Evolutionary conservation across 768 basidiomycete genomes (phyloP).

Genomic region (Mrakia frigida): DNA sequence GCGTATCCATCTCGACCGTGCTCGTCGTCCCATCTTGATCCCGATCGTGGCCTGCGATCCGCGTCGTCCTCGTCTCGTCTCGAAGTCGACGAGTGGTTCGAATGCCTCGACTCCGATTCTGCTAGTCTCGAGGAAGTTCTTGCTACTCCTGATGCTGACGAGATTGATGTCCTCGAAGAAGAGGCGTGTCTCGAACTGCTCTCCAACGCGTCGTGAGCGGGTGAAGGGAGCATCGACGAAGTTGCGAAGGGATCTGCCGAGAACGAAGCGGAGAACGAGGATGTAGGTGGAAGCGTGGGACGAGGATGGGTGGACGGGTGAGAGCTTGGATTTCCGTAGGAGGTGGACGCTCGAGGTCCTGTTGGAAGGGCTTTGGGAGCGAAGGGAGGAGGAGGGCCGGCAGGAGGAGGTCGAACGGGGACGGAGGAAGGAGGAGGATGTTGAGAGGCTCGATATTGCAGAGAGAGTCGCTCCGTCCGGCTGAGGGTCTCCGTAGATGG

Average conservation of each 20-base stretch:
- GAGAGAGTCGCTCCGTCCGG: neutral
- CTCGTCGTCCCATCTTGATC: neutral
- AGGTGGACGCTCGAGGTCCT: no score
- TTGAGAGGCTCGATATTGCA: neutral
- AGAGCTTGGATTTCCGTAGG: neutral
- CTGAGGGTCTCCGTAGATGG: neutral
- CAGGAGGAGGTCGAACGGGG: neutral
- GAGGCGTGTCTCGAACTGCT: neutral
- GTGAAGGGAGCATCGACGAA: neutral
- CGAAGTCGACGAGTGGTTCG: neutral
- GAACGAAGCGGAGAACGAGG: neutral
- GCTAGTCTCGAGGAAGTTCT: neutral
- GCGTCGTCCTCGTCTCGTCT: slow-evolving; percentile 1
- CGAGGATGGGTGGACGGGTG: neutral
- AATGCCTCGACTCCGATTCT: neutral
- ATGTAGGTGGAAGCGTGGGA: neutral
- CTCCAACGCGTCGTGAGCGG: neutral
- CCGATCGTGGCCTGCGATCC: neutral
- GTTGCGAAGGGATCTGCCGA: neutral
- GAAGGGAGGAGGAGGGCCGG: neutral
- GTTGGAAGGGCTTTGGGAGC: no score
- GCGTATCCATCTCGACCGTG: neutral
- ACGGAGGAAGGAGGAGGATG: neutral
- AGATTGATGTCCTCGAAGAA: neutral
- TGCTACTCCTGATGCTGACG: neutral